Conservation (phyloP, 495 filamentous ascomycete genomes). For the Aspergillus asperescens region DNA sequence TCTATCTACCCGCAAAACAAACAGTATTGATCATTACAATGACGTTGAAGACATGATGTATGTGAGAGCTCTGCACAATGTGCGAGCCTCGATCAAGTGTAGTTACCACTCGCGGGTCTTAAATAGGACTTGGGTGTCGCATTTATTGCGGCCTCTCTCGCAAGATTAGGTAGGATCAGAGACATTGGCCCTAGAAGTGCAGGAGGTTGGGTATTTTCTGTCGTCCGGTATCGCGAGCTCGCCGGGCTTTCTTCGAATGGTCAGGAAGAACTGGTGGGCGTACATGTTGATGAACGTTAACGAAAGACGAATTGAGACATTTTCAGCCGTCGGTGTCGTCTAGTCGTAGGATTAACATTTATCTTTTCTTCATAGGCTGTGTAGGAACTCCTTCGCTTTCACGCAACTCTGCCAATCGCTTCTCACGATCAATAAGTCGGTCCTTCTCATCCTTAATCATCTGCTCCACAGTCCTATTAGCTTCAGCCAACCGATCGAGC, state of each 20-base stretch:
- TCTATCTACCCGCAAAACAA: too few relatives aligned
- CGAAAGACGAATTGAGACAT: neutral
- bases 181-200: neutral
- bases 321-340: neutral
- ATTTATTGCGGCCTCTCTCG: neutral
- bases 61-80: too few relatives aligned
- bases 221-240: neutral
- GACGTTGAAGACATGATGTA: too few relatives aligned
- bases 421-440: slow-evolving; percentile 56
- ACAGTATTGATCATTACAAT: too few relatives aligned
- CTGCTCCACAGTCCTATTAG: slow-evolving; percentile 63
- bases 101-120: too few relatives aligned
- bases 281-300: too few relatives aligned
- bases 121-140: neutral
- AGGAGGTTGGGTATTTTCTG: neutral
- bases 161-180: neutral
- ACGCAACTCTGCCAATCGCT: slow-evolving; percentile 57
- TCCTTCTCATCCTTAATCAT: slow-evolving; percentile 65
- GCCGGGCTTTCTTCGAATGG: neutral
- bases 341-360: slow-evolving; percentile 6
- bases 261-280: neutral
- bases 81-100: too few relatives aligned
- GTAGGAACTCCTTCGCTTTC: slow-evolving; percentile 47
- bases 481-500: slow-evolving; percentile 51
- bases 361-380: slow-evolving; percentile 38